A percentile compares a stretch with the other conserved stretches of the same genome.
These are phyloP conservation scores for Scheffersomyces stambukii DNA, from an alignment of 1,139 yeast genomes.

Conservation along the genomic window DNA sequence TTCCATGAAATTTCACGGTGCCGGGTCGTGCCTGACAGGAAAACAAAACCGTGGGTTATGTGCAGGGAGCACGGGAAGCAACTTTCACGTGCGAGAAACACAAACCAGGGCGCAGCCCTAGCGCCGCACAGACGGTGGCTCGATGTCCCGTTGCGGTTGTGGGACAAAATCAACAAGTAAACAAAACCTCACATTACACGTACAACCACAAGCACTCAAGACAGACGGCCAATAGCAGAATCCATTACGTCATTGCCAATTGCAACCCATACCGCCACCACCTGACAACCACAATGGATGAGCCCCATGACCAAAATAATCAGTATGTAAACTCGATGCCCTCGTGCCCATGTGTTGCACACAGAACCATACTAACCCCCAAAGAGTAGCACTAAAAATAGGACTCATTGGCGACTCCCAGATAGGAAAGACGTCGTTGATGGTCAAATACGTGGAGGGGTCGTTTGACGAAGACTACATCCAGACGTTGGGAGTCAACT, in stretches of 20 bases:
- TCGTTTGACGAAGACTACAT: slow-evolving; percentile 89
- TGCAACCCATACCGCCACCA: slow-evolving; percentile 1
- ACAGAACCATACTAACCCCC: slow-evolving; percentile 1
- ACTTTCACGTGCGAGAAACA: no score
- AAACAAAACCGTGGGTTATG: no score
- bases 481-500: slow-evolving; percentile 92
- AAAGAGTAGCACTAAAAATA: slow-evolving; percentile 74
- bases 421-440: slow-evolving; percentile 94
- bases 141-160: no score
- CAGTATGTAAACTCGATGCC: slow-evolving; percentile 27
- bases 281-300: slow-evolving; percentile 6
- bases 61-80: no score
- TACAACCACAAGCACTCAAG: no score
- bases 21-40: no score
- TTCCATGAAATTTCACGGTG: no score
- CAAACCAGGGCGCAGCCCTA: no score
- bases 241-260: background rate
- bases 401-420: slow-evolving; percentile 97
- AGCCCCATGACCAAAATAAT: slow-evolving; percentile 23
- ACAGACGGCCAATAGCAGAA: no score
- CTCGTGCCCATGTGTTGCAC: background rate
- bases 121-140: no score
- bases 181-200: no score
- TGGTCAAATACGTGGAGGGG: slow-evolving; percentile 97
- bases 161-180: no score